Conservation (phyloP, 768 basidiomycete genomes). For the Kwoniella botswanensis region DNA sequence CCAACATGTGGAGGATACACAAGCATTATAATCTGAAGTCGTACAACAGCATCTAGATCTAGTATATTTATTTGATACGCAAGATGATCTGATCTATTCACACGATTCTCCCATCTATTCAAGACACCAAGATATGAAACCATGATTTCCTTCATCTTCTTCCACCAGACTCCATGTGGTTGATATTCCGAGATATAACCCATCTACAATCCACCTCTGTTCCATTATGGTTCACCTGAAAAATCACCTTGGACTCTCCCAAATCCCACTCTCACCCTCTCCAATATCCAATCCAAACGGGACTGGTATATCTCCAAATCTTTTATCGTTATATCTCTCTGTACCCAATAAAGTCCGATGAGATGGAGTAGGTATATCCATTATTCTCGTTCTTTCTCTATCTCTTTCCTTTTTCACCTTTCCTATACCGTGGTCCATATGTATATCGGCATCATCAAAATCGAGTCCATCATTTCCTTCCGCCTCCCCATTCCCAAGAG, state of each 20-base stretch:
- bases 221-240: no score
- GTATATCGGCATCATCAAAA: slow-evolving; percentile 11
- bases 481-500: neutral
- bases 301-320: slow-evolving; percentile 49
- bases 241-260: slow-evolving; percentile 17
- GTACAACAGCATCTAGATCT: no score
- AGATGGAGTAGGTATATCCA: slow-evolving; percentile 32
- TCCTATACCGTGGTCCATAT: neutral
- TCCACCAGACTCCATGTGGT: no score
- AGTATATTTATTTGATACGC: neutral
- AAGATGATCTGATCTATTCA: neutral
- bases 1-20: no score
- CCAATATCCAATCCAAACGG: slow-evolving; percentile 4
- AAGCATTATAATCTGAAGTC: no score
- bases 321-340: slow-evolving; percentile 47
- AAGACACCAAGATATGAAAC: no score
- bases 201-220: no score
- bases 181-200: no score
- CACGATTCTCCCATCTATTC: no score
- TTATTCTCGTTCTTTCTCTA: neutral
- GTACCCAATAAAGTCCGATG: slow-evolving; percentile 51
- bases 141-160: no score
- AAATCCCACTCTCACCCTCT: neutral
- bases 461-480: slow-evolving; percentile 10
- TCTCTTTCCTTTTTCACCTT: neutral